Conservation (phyloP, 75 land plant species). For the Pinus albicaulis region DNA sequence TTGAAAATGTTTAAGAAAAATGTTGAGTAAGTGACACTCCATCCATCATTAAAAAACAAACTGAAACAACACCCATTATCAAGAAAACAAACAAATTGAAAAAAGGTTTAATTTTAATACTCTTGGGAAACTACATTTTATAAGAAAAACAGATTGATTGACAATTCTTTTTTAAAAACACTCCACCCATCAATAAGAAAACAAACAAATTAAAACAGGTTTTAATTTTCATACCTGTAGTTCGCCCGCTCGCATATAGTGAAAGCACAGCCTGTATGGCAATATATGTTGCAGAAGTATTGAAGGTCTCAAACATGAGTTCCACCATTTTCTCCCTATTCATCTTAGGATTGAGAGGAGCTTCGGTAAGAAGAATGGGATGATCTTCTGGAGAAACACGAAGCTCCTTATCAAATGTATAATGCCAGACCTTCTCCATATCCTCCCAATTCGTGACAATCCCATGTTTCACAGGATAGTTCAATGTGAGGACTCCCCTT, state of each 20-base stretch:
- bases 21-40: no score
- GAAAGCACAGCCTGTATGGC: slow-evolving; percentile 47
- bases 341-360: slow-evolving; percentile 46
- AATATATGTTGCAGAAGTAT: slow-evolving; percentile 37
- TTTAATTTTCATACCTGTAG: slow-evolving; percentile 41
- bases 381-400: slow-evolving; percentile 62
- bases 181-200: no score
- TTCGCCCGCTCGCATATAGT: slow-evolving; percentile 59
- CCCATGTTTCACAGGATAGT: slow-evolving; percentile 52
- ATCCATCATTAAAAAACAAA: no score
- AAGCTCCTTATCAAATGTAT: slow-evolving; percentile 53
- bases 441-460: slow-evolving; percentile 53
- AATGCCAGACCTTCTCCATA: slow-evolving; percentile 62
- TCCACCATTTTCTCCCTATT: slow-evolving; percentile 39
- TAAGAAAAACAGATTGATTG: no score
- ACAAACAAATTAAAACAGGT: neutral
- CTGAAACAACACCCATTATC: no score
- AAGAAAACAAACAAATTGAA: no score
- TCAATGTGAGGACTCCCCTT: slow-evolving; percentile 49
- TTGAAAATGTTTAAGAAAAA: no score
- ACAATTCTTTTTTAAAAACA: no score
- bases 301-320: slow-evolving; percentile 35
- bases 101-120: slow-evolving; percentile 20
- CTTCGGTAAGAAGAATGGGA: slow-evolving; percentile 53
- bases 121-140: slow-evolving; percentile 13